Percentiles rank a stretch among this genome's conserved stretches.
Evolutionary conservation across 495 filamentous ascomycete genomes (phyloP).

Genomic region (Physcia stellaris): DNA sequence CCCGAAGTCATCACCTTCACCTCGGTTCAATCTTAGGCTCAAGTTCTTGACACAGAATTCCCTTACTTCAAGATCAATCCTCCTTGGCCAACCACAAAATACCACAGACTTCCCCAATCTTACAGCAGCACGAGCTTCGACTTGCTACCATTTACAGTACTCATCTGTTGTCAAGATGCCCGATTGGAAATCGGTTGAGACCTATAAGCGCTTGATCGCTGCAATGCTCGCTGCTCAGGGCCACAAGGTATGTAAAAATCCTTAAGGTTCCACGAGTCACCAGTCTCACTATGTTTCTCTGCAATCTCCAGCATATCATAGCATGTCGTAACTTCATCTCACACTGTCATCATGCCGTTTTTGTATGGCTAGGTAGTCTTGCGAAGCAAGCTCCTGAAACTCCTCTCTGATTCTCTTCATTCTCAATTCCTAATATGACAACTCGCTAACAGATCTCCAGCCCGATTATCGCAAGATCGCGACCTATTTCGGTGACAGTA

Average conservation of each 20-base stretch:
- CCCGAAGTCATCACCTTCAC: too few species aligned
- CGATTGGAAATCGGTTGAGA: conserved; percentile 23
- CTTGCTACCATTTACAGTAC: too few species aligned
- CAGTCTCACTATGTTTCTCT: not conserved
- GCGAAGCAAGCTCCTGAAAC: not conserved
- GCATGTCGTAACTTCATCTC: not conserved
- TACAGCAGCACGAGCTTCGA: too few species aligned
- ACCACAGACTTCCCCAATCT: too few species aligned
- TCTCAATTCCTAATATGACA: not conserved
- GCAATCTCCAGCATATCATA: not conserved
- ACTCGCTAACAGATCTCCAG: conserved; percentile 3
- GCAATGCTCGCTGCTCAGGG: conserved; percentile 21
- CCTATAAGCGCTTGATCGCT: conserved; percentile 21
- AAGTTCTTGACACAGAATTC: too few species aligned
- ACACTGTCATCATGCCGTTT: not conserved
- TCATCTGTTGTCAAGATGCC: conserved; percentile 23
- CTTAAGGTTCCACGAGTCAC: not conserved
- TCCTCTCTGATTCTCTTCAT: not conserved
- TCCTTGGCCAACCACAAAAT: too few species aligned
- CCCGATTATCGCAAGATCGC: conserved; percentile 19
- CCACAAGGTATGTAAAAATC: conserved; percentile 9
- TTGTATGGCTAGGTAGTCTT: not conserved
- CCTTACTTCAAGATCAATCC: too few species aligned
- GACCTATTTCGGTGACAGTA: conserved; percentile 16
- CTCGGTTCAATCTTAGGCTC: too few species aligned